phyloP scores from a whole-genome alignment of 2,329 filamentous ascomycete genomes.

The Ascochyta rabiei region DNA sequence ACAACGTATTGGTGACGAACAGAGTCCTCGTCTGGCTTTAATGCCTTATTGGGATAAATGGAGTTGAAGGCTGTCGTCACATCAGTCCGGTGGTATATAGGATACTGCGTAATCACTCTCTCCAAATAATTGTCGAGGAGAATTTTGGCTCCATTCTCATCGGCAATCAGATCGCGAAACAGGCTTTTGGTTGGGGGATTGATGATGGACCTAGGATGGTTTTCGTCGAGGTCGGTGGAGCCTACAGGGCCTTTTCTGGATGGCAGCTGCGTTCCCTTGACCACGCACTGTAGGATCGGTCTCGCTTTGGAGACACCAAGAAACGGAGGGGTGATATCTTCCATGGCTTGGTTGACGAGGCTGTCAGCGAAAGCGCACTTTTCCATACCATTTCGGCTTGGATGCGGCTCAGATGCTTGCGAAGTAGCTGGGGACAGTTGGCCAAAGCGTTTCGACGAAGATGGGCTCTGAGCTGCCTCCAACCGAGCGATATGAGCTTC shows the following conservation, averaged over 20 bases:
- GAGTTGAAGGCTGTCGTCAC: slow-evolving; percentile 42
- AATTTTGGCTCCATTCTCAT: slow-evolving; percentile 39
- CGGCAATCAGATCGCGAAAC: slow-evolving; percentile 36
- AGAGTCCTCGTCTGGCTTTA: slow-evolving; percentile 32
- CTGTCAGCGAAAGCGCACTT: slow-evolving; percentile 39
- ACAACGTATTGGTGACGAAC: slow-evolving; percentile 44
- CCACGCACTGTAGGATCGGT: slow-evolving; percentile 43
- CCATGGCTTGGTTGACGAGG: slow-evolving; percentile 44
- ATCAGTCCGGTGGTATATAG: slow-evolving; percentile 46
- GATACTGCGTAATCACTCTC: slow-evolving; percentile 45
- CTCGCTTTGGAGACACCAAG: slow-evolving; percentile 43
- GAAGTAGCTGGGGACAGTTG: slow-evolving; percentile 36
- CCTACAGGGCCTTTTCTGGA: slow-evolving; percentile 44
- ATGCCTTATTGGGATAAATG: slow-evolving; percentile 37
- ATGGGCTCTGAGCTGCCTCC: slow-evolving; percentile 24
- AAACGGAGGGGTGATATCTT: slow-evolving; percentile 45
- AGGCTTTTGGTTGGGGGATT: slow-evolving; percentile 39
- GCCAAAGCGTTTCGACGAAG: slow-evolving; percentile 21
- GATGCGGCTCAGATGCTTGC: slow-evolving; percentile 26
- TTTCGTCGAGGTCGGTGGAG: slow-evolving; percentile 44
- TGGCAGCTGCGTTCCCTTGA: slow-evolving; percentile 43
- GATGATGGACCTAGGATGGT: slow-evolving; percentile 45
- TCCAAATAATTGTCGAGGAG: slow-evolving; percentile 43
- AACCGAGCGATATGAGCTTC: slow-evolving; percentile 41
- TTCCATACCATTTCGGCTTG: slow-evolving; percentile 22